Conservation (phyloP, 495 filamentous ascomycete genomes). For the Penicilliopsis zonata region DNA sequence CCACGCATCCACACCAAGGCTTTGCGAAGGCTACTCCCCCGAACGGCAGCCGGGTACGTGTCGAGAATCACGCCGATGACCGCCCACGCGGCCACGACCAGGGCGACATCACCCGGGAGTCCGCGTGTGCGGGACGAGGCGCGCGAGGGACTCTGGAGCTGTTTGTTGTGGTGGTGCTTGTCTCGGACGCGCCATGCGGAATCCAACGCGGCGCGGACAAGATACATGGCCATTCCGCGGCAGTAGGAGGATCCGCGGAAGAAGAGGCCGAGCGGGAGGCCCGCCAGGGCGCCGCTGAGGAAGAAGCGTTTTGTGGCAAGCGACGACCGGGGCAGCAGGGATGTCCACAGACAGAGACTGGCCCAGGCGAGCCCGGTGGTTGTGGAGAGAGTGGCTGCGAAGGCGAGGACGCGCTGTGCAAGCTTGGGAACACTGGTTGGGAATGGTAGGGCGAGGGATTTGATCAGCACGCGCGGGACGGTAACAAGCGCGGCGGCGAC, state of each 20-base stretch:
- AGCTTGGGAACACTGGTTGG: slow-evolving; percentile 51
- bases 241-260: slow-evolving; percentile 55
- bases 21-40: slow-evolving; percentile 56
- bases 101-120: too few species aligned
- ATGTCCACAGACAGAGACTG: slow-evolving; percentile 75
- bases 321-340: slow-evolving; percentile 56
- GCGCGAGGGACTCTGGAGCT: too few species aligned
- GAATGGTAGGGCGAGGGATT: slow-evolving; percentile 52
- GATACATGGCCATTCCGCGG: slow-evolving; percentile 55
- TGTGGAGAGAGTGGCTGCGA: slow-evolving; percentile 63
- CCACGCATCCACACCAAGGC: slow-evolving; percentile 64
- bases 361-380: slow-evolving; percentile 75
- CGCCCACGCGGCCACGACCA: slow-evolving; percentile 68
- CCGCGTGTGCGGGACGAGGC: too few species aligned
- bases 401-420: slow-evolving; percentile 48
- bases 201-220: slow-evolving; percentile 61
- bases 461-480: slow-evolving; percentile 54
- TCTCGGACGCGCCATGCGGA: slow-evolving; percentile 81
- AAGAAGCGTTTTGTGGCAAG: slow-evolving; percentile 80
- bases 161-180: slow-evolving; percentile 70
- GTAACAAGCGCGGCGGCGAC: slow-evolving; percentile 57
- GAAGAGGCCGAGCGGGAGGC: slow-evolving; percentile 72
- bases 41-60: slow-evolving; percentile 50
- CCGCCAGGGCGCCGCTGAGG: slow-evolving; percentile 73
- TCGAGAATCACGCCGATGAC: slow-evolving; percentile 72